Evolutionary conservation across 768 basidiomycete species (phyloP), one percentile per base, ranked within the genome.

Genomic region (Dentipellis fragilis): DNA sequence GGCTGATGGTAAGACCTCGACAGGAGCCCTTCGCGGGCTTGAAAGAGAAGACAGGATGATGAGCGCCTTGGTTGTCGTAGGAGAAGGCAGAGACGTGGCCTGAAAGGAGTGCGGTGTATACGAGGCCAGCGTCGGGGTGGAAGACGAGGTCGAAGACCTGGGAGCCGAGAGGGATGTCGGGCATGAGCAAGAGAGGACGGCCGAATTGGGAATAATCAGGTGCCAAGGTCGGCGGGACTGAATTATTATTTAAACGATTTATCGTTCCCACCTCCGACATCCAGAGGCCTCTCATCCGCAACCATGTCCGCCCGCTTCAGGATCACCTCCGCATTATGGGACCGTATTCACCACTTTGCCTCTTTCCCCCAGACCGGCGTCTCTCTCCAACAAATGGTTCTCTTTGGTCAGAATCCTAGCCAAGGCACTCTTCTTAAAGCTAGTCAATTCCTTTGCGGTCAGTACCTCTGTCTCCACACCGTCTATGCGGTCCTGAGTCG

Each of bases 321-420:
- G 51, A 94, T 94, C 59, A 79, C 85, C 14, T 73, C 84, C 56
- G 75, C 81, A 8, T 73, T 93, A 59, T 93, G 92, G 91, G 89
- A 93, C 72, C 85, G 80, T 70, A 90, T 94, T 58, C 87, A 88
- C 71, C 88, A 93, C 63, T 93, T 89, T 65, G 88, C 90, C 0
- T 87, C 87, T 1, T 93, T 93, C 70, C 90, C 90, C 2, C 94
- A 94, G 72, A 95, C 93, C 0, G 90, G 92, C 51, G 94, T 98
- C 3, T 96, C 93, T 0, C 76, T 97, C 17, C 89, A 96, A 70
- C 95, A 98, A 72, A 97, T 99, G 94, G 92, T 96, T 51, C 79
- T 89, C 54, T 97, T 99, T 65, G 95, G 95, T 0, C 93, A 96
- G 73, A 89, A 97, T 65, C 94, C 95, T 0, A 87, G 83, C 54